Percentiles rank a stretch among this genome's conserved stretches.
phyloP scores from a whole-genome alignment of 495 filamentous ascomycete species.

The Talaromyces adpressus region DNA sequence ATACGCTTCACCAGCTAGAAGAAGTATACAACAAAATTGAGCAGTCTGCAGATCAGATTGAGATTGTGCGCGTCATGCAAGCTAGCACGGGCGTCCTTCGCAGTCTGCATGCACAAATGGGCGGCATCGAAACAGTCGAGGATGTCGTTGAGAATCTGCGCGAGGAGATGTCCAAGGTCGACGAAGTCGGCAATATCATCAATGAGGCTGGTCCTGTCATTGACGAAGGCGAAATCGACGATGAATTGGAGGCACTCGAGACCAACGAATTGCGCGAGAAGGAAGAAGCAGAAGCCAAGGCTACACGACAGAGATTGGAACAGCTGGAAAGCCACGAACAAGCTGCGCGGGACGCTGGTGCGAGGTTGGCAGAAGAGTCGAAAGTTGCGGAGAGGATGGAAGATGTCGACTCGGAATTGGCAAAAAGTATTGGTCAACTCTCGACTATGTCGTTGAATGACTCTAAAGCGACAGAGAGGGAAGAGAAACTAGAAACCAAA shows the following conservation, averaged over 20 bases:
- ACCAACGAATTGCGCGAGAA: constrained; percentile 51
- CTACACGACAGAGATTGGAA: constrained; percentile 38
- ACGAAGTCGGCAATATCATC: constrained; percentile 74
- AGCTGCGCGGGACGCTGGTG: constrained; percentile 24
- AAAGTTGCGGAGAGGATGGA: constrained; percentile 8
- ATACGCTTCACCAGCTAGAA: constrained; percentile 73
- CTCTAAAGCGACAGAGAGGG: constrained; percentile 14
- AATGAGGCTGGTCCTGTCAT: constrained; percentile 53
- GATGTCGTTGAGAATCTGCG: constrained; percentile 64
- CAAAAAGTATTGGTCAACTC: constrained; percentile 31
- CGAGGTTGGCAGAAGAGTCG: constrained; percentile 18
- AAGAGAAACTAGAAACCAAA: constrained; percentile 10
- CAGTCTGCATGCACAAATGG: constrained; percentile 66
- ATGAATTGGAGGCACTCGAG: constrained; percentile 76
- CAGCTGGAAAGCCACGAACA: constrained; percentile 35
- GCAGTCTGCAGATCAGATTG: constrained; percentile 75
- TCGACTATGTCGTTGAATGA: constrained; percentile 41
- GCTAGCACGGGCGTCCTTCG: constrained; percentile 62
- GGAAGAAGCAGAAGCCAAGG: constrained; percentile 43
- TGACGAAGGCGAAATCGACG: constrained; percentile 82
- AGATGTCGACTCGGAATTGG: constrained; percentile 24
- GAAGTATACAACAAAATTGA: constrained; percentile 74
- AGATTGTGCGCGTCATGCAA: constrained; percentile 74
- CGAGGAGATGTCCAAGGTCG: constrained; percentile 74
- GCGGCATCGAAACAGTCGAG: constrained; percentile 70